Percentiles rank a stretch among this genome's conserved stretches.
These are phyloP conservation scores for Manihot esculenta DNA, from an alignment of 441 rosid genomes.

Conservation along the genomic window DNA sequence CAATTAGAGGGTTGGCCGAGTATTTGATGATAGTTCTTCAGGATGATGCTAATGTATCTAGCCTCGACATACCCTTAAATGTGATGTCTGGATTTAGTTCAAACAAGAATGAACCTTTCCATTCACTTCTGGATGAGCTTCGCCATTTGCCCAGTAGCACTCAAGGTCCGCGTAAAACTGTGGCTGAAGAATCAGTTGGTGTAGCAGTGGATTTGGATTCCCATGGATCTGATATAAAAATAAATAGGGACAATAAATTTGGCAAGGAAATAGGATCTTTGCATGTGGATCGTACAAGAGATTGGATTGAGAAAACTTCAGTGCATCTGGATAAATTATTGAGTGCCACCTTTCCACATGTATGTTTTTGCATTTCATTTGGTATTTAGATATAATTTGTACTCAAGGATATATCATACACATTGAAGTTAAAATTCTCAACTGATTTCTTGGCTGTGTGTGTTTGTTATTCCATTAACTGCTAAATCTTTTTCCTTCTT, in stretches of 20 bases:
- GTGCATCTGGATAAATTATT: constrained; percentile 67
- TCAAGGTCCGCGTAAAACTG: constrained; percentile 35
- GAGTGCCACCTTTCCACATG: constrained; percentile 76
- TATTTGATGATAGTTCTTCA: constrained; percentile 84
- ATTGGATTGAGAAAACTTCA: constrained; percentile 78
- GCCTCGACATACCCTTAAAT: constrained; percentile 34
- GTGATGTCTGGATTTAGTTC: constrained; percentile 30
- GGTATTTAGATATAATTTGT: constrained; percentile 19
- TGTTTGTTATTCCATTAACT: background rate
- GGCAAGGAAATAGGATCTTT: constrained; percentile 50
- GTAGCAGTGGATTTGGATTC: constrained; percentile 29
- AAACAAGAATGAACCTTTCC: constrained; percentile 42
- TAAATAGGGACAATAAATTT: constrained; percentile 28
- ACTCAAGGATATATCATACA: constrained; percentile 4
- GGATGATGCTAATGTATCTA: constrained; percentile 63
- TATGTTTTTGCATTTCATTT: constrained; percentile 38
- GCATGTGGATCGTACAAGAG: constrained; percentile 71
- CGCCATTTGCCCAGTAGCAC: constrained; percentile 52
- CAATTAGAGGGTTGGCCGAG: constrained; percentile 89
- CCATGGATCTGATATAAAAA: constrained; percentile 30
- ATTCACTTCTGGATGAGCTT: constrained; percentile 62
- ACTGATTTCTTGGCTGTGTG: background rate
- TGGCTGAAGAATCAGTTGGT: constrained; percentile 35
- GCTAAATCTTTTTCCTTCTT: constrained; percentile 20
- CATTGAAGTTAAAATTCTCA: constrained; percentile 7